phyloP scores from a whole-genome alignment of 805 yeast species.

The Soucietia sequanensis region DNA sequence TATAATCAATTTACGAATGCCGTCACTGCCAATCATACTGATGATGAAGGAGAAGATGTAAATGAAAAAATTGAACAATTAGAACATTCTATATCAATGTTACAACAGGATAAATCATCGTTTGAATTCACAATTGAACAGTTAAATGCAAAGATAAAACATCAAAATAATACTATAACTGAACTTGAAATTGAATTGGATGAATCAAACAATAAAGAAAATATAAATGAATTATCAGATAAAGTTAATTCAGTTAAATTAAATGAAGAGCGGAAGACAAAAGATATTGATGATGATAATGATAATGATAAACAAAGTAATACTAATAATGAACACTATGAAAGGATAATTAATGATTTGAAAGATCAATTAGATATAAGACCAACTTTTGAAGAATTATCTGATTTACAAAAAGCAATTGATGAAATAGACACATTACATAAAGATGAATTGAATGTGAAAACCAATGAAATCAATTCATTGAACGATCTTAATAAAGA shows the following conservation, averaged over 20 bases:
- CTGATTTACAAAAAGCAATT: constrained; percentile 41
- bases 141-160: constrained; percentile 10
- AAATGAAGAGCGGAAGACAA: constrained; percentile 5
- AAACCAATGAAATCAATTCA: constrained; percentile 23
- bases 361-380: constrained; percentile 32
- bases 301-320: neutral
- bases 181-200: constrained; percentile 13
- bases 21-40: neutral
- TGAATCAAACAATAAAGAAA: constrained; percentile 4
- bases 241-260: neutral
- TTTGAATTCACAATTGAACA: constrained; percentile 14
- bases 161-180: constrained; percentile 11
- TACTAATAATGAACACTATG: neutral
- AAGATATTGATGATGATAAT: neutral
- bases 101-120: constrained; percentile 14
- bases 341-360: constrained; percentile 21
- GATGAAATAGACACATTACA: constrained; percentile 44
- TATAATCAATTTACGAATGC: constrained; percentile 1
- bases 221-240: too few species aligned
- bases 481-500: constrained; percentile 17
- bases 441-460: constrained; percentile 27
- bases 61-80: constrained; percentile 7
- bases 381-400: constrained; percentile 42
- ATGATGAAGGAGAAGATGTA: too few species aligned
- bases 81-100: constrained; percentile 8